These are phyloP conservation scores for Pseudopithomyces maydicus DNA, from an alignment of 2,329 filamentous ascomycete species.

Conservation along the genomic window DNA sequence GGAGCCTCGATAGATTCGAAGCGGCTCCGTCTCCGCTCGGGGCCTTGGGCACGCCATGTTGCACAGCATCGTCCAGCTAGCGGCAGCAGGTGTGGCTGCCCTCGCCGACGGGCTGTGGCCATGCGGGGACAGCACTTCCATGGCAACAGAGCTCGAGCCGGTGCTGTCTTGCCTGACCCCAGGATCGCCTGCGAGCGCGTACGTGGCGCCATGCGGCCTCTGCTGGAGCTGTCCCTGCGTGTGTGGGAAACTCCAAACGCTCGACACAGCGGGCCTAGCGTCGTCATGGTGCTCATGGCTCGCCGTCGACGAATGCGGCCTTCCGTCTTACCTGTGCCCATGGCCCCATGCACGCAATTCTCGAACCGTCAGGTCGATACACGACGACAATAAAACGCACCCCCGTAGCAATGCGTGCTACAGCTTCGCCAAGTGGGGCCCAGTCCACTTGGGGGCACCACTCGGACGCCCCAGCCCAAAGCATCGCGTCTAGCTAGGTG, in stretches of 20 bases:
- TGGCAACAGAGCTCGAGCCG: slow-evolving; percentile 38
- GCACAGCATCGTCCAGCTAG: slow-evolving; percentile 4
- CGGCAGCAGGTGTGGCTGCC: slow-evolving; percentile 12
- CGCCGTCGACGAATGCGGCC: slow-evolving; percentile 14
- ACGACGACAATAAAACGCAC: slow-evolving; percentile 15
- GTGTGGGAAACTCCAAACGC: slow-evolving; percentile 30
- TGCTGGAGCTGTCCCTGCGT: slow-evolving; percentile 32
- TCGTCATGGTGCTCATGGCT: slow-evolving; percentile 18
- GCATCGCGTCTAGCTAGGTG: slow-evolving; percentile 32
- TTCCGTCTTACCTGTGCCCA: slow-evolving; percentile 4
- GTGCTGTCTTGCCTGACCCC: slow-evolving; percentile 31
- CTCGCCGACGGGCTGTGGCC: slow-evolving; percentile 30
- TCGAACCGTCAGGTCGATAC: background rate
- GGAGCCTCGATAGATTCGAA: slow-evolving; percentile 1
- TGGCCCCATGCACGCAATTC: background rate
- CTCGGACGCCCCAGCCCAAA: slow-evolving; percentile 20
- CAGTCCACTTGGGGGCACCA: slow-evolving; percentile 21
- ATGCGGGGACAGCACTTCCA: slow-evolving; percentile 38
- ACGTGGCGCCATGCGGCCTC: slow-evolving; percentile 25
- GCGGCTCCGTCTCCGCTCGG: slow-evolving; percentile 16
- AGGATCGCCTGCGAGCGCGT: slow-evolving; percentile 29
- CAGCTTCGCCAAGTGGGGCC: slow-evolving; percentile 33
- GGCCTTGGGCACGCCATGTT: slow-evolving; percentile 6
- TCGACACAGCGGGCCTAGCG: slow-evolving; percentile 25
- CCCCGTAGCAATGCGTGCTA: slow-evolving; percentile 25